Evolutionary conservation across 163 green algal genomes (phyloP), one percentile per base, ranked within the genome.

Genomic region (Prototheca wickerhamii): DNA sequence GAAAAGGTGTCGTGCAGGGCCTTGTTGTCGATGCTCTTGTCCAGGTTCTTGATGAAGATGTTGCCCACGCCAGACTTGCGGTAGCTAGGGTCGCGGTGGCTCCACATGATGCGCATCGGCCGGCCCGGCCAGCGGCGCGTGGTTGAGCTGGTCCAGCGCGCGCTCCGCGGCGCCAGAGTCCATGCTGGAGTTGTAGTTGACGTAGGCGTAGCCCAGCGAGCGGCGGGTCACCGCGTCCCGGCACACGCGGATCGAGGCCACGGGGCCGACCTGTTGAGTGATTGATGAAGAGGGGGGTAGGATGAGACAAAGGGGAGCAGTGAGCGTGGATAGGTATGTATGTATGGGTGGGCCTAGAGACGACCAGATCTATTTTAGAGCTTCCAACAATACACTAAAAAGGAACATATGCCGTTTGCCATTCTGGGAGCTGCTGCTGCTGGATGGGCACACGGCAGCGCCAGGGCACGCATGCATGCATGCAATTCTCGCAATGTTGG

Each of bases 1-100:
- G 72, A 82, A 76, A 99, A 98, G 37, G 92, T 98, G 81, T 99
- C 93, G 72, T 97, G 87, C 72, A 99, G 85, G 4, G 89, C 87
- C 78, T 94, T 94, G 86, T 95, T 92, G 82, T 98, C 93, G 69
- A 99, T 97, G 25, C 64, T 74, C 76, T 91, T 93, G 84, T 98
- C 92, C 67, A 99, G 84, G 82, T 97, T 98, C 87, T 99, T 99
- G 83, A 99, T 96, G 82, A 98, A 99, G 76, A 99, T 96, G 73
- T 95, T 95, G 56, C 83, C 87, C 44, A 88, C 75, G 58, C 80
- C 89, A 15, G 81, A 92, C 68, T 91, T 92, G 68, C 92, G 78
- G 57, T 81, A 75, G n/a, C 77, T 76, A 10, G 92, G 89, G 78
- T 98, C 91, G 61, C 89, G 83, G 76, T 96, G 88, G 54, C 81